Evolutionary conservation across 805 yeast genomes (phyloP).

Genomic region (Pichia scutulata): DNA sequence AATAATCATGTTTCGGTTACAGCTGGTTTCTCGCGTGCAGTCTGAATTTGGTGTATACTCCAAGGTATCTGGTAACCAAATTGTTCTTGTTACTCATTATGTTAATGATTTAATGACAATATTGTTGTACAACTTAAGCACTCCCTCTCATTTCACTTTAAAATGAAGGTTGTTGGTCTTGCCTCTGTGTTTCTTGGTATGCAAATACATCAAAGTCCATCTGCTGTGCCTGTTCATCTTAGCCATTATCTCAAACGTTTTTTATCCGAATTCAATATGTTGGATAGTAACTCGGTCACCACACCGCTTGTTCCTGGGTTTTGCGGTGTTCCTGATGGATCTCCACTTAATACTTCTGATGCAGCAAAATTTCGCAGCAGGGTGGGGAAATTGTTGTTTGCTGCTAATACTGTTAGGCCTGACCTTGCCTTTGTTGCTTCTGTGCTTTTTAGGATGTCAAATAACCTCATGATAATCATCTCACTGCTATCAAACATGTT

Average conservation of each 20-base stretch:
- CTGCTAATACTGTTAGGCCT: not conserved
- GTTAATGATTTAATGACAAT: no score
- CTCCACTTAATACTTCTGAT: no score
- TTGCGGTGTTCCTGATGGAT: no score
- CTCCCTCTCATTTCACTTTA: no score
- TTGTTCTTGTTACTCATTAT: not conserved
- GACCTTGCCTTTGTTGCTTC: conserved; percentile 2
- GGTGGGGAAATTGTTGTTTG: conserved; percentile 2
- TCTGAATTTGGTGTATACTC: conserved; percentile 1
- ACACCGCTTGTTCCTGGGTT: not conserved
- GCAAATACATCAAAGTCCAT: not conserved
- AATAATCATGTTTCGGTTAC: not conserved
- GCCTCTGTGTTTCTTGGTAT: conserved; percentile 1
- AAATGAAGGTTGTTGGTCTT: not conserved
- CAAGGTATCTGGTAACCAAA: not conserved
- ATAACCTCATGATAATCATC: not conserved
- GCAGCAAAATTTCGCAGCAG: no score
- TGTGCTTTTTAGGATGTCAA: not conserved
- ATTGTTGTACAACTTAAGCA: no score
- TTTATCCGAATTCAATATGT: not conserved
- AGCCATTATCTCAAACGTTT: not conserved
- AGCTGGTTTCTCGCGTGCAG: not conserved
- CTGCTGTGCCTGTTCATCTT: not conserved
- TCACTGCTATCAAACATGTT: conserved; percentile 2
- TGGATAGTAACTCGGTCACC: not conserved